Evolutionary conservation across 805 yeast genomes (phyloP), one percentile per base, ranked within the genome.

Genomic region (Candida sanyiensis): DNA sequence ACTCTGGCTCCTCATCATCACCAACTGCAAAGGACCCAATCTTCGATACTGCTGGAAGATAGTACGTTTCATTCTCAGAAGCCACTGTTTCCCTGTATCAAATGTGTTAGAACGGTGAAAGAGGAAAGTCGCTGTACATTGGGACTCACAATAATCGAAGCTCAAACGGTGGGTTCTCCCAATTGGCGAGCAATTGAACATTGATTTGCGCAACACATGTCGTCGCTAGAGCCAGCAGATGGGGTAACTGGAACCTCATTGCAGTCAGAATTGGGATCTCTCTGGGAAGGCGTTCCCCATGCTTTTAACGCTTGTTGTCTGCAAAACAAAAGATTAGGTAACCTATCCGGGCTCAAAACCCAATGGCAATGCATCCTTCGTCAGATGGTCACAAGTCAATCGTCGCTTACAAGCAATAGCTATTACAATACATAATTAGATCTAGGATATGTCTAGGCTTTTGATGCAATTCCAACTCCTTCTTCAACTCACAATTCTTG

Each of bases 121-220:
- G n/a, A n/a, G n/a, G n/a, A n/a, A n/a, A n/a, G n/a, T n/a, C n/a
- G n/a, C n/a, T n/a, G n/a, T n/a, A n/a, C n/a, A n/a, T n/a, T n/a
- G n/a, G n/a, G n/a, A 54, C 58, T 40, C 32, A 54, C 58, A 55
- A 33, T 28, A 55, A 38, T 13, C 51, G 47, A 13, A 55, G 42
- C 32, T 43, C 47, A 33, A 54, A 55, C 1, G 59, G 58, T 3
- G 56, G 53, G n/a, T 41, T 47, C 17, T 48, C 55, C 58, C 58
- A 55, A 28, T 48, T 55, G 2, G 58, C 57, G 5, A 40, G 39
- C 19, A 54, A 33, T 28, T 44, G 53, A 7, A 54, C 37, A 19
- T 45, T 40, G 22, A 54, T 42, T 33, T 52, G 56, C 1, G 46
- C 45, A 7, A 24, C 11, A 1, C 16, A 27, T 5, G 17, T 13